Base-by-base conservation (phyloP, 2,329 filamentous ascomycete genomes). In the Exophiala calicioides region DNA sequence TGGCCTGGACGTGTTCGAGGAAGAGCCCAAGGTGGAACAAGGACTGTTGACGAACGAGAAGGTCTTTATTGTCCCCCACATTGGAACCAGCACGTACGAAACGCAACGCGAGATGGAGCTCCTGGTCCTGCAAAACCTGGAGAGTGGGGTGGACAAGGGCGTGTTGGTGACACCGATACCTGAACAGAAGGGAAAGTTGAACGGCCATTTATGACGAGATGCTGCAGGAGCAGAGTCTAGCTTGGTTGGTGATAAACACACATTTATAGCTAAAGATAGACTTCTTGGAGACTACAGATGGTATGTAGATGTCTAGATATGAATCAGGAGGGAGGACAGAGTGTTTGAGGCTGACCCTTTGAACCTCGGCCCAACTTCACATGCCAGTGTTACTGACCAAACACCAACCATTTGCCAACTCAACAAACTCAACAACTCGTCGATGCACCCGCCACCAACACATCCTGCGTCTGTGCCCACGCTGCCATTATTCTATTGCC, bases 31-130 rank as follows among this genome's bases (percentile, higher is more conserved):
- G 16, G 61, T 74, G 26, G 66, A 82, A 52, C 67, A 69, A 1
- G 79, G 75, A 0, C 60, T 74, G 30, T 54, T 73, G 18, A 65
- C 65, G 35, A 72, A 71, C 55, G 63, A 67, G 3, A 63, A 62
- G 30, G 68, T 69, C n/a, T 77, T 82, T 56, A 57, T 82, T 54
- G 60, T 82, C 52, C 80, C 80, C 29, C 80, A 83, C 57, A 75
- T 83, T 53, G 80, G 79, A 15, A 83, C 79, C 1, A 73, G 67
- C 50, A 82, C 79, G 8, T 76, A 72, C 58, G 79, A 82, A 63
- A 81, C 78, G 16, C 78, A 81, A 65, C 75, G 73, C 54, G 77
- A 80, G 44, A 82, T 82, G 79, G 79, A 82, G 61, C 58, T 80
- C 41, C 60, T 81, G 53, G 78, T 81, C 13, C 51, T 82, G 60